A percentile compares a stretch with the other conserved stretches of the same genome.
phyloP scores from a whole-genome alignment of 1,284 basidiomycete species.

The Puccinia brachypodii region DNA sequence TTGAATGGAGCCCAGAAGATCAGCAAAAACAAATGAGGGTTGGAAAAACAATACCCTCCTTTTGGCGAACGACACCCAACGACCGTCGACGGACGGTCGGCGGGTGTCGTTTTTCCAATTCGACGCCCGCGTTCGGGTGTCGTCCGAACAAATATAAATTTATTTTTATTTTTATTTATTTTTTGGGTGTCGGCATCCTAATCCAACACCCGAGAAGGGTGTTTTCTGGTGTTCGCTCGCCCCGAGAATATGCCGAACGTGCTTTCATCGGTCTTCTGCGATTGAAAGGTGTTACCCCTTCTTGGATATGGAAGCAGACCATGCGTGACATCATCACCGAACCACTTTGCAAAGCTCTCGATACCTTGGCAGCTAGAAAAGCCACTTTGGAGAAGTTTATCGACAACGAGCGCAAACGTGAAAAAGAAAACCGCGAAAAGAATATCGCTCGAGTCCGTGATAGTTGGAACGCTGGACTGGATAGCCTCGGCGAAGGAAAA shows the following conservation, averaged over 20 bases:
- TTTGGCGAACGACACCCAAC: too few species aligned
- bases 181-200: too few species aligned
- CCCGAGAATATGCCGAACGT: conserved; percentile 85
- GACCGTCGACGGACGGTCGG: too few species aligned
- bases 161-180: too few species aligned
- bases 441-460: conserved; percentile 51
- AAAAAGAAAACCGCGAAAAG: conserved; percentile 51
- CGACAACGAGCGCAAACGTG: conserved; percentile 52
- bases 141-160: too few species aligned
- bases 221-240: too few species aligned
- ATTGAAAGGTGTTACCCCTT: conserved; percentile 81
- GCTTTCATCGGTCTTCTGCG: conserved; percentile 86
- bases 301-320: conserved; percentile 97
- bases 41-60: too few species aligned
- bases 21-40: too few species aligned
- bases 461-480: conserved; percentile 51
- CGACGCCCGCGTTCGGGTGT: too few species aligned
- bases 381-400: conserved; percentile 64
- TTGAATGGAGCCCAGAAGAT: too few species aligned
- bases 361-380: conserved; percentile 91
- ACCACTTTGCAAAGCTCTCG: conserved; percentile 91
- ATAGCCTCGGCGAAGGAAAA: conserved; percentile 51
- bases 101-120: too few species aligned
- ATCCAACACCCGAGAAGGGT: too few species aligned
- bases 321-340: conserved; percentile 98